Conservation (phyloP, 2,329 filamentous ascomycete species). For the Thielaviopsis ethacetica region DNA sequence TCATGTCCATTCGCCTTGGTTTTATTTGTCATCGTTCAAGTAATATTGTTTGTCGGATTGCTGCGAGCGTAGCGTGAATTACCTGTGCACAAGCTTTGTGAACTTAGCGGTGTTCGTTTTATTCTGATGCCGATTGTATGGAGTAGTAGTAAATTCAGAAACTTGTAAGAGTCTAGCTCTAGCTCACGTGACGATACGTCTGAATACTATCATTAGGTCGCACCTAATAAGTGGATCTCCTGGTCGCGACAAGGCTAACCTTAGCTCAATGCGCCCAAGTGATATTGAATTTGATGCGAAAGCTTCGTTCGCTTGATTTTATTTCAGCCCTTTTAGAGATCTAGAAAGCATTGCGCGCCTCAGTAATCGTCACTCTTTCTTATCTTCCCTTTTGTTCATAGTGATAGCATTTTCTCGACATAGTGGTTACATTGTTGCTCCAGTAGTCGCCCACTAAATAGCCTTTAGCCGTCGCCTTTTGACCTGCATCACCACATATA, state of each 20-base stretch:
- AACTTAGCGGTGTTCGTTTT: neutral
- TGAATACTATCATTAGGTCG: neutral
- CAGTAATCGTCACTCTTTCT: neutral
- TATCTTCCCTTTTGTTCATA: neutral
- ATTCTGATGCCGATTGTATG: no score
- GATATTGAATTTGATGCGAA: neutral
- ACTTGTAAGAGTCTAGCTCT: neutral
- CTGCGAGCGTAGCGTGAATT: neutral
- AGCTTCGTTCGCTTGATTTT: neutral
- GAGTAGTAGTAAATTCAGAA: no score
- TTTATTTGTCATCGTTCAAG: neutral
- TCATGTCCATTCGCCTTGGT: neutral
- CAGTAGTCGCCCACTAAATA: neutral
- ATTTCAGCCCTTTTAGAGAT: neutral
- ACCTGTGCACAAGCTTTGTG: neutral
- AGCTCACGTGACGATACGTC: neutral
- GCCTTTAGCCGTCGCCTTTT: neutral
- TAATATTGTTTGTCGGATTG: neutral
- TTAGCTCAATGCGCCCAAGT: neutral
- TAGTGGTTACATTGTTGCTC: neutral
- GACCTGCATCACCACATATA: neutral
- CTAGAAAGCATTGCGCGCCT: neutral
- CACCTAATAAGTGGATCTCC: neutral
- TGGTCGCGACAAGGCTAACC: neutral
- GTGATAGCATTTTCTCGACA: neutral